These are phyloP conservation scores for Castanea mollissima DNA, from an alignment of 306 rosid genomes.

Conservation along the genomic window DNA sequence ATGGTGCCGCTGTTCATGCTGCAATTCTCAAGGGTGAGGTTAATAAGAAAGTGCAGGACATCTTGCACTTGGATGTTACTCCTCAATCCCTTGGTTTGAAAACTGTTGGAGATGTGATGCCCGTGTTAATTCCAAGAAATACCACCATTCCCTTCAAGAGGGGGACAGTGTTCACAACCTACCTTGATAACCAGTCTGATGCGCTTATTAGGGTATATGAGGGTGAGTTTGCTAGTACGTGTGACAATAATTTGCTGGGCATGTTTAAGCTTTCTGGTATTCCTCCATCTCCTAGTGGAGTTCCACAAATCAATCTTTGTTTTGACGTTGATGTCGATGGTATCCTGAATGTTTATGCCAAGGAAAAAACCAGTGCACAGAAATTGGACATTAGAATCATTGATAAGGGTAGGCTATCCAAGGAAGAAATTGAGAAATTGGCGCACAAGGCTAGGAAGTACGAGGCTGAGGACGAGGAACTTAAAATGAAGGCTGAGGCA, in stretches of 20 bases:
- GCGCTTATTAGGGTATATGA: constrained; percentile 17
- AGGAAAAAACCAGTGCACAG: constrained; percentile 48
- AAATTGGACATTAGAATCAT: constrained; percentile 48
- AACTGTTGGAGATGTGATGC: neutral
- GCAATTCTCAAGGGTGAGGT: constrained; percentile 31
- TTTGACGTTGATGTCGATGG: constrained; percentile 45
- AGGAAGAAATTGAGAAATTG: constrained; percentile 53
- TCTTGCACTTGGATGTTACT: neutral
- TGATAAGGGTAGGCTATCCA: constrained; percentile 52
- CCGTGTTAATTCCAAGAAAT: neutral
- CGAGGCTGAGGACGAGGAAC: constrained; percentile 45
- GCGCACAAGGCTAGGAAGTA: constrained; percentile 47
- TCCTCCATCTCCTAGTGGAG: constrained; percentile 43
- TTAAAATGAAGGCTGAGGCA: constrained; percentile 48
- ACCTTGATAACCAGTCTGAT: constrained; percentile 42
- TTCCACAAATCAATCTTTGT: constrained; percentile 40
- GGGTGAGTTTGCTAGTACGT: constrained; percentile 1
- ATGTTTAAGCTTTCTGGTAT: constrained; percentile 45
- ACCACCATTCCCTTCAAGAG: neutral
- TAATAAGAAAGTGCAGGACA: neutral
- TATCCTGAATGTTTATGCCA: constrained; percentile 44
- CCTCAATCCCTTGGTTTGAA: neutral
- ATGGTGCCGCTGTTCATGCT: constrained; percentile 42
- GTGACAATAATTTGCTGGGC: constrained; percentile 47
- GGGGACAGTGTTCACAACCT: constrained; percentile 27